phyloP scores from a whole-genome alignment of 768 basidiomycete species.

The Termitomyces sp. region DNA sequence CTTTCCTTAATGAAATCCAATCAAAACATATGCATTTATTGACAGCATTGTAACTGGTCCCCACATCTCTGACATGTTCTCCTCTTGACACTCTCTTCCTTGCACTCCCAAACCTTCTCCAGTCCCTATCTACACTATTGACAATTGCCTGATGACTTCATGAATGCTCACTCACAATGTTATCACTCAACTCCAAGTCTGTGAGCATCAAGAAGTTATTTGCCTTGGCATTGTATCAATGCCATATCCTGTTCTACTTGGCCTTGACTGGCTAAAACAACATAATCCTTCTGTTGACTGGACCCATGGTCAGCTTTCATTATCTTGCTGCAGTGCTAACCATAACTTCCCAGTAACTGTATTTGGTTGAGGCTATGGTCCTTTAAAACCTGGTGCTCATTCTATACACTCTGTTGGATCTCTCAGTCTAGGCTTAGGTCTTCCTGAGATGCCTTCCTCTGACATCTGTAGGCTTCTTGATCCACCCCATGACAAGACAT shows the following conservation, averaged over 20 bases:
- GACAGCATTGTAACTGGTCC: conserved; percentile 33
- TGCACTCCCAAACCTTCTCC: conserved; percentile 26
- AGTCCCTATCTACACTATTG: conserved; percentile 10
- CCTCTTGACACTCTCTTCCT: conserved; percentile 28
- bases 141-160: conserved; percentile 33
- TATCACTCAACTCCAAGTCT: conserved; percentile 23
- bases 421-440: too few species aligned
- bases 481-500: too few species aligned
- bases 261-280: neutral
- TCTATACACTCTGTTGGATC: too few species aligned
- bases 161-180: conserved; percentile 38
- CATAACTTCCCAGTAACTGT: too few species aligned
- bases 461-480: too few species aligned
- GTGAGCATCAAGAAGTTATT: conserved; percentile 26
- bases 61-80: conserved; percentile 35
- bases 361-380: too few species aligned
- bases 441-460: too few species aligned
- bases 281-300: neutral
- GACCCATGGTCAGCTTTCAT: too few species aligned
- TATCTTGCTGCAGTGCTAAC: too few species aligned
- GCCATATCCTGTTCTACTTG: conserved; percentile 25
- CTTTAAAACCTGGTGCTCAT: too few species aligned
- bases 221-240: conserved; percentile 30
- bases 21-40: conserved; percentile 32
- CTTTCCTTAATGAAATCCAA: conserved; percentile 29